These are phyloP conservation scores for Artemisia annua DNA, from an alignment of 129 eudicot species.

Conservation along the genomic window DNA sequence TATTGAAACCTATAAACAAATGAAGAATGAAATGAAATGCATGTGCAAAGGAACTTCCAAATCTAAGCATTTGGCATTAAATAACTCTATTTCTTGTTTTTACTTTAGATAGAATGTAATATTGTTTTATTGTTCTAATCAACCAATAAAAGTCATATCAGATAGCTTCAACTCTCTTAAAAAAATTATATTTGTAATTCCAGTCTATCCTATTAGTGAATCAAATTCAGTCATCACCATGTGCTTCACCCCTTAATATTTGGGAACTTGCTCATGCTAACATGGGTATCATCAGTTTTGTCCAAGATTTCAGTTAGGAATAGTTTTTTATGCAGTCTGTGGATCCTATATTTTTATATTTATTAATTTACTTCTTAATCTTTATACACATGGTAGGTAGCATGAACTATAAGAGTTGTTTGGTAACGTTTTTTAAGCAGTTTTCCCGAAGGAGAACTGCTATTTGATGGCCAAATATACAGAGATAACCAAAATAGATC, in stretches of 20 bases:
- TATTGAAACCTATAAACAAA: too few species aligned
- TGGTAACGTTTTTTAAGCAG: too few species aligned
- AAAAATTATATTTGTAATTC: constrained; percentile 23
- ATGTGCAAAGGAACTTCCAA: constrained; percentile 19
- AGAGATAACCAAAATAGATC: constrained; percentile 17
- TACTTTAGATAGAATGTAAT: background rate
- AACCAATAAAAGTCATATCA: background rate
- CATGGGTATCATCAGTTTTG: too few species aligned
- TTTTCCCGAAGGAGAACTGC: too few species aligned
- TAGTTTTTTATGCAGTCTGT: too few species aligned
- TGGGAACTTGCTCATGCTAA: background rate
- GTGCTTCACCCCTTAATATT: constrained; percentile 36
- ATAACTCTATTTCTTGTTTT: constrained; percentile 12
- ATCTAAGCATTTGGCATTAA: constrained; percentile 21
- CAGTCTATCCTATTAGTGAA: constrained; percentile 33
- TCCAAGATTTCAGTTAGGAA: too few species aligned
- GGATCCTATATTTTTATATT: too few species aligned
- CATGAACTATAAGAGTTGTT: too few species aligned
- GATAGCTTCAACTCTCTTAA: constrained; percentile 15
- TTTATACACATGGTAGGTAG: too few species aligned
- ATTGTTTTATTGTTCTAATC: constrained; percentile 14
- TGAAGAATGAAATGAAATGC: background rate
- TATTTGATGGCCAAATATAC: constrained; percentile 33
- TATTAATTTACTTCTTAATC: too few species aligned
- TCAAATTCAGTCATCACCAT: constrained; percentile 30